These are phyloP conservation scores for Bipolaris bicolor DNA, from an alignment of 2,329 filamentous ascomycete genomes.

Conservation along the genomic window DNA sequence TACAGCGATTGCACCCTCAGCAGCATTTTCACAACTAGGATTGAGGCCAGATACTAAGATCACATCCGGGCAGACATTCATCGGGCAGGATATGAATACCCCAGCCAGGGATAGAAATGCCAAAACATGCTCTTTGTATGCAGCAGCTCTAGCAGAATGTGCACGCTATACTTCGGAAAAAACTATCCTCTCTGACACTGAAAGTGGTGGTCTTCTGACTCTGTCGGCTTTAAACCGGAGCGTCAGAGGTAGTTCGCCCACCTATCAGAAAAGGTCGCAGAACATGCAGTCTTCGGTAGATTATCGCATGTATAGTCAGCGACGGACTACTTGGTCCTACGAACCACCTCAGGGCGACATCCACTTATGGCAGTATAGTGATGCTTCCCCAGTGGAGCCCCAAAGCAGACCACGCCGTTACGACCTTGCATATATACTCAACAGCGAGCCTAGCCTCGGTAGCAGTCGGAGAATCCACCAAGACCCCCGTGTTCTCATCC, in stretches of 20 bases:
- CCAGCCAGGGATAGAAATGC: background rate
- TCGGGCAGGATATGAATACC: conserved; percentile 1
- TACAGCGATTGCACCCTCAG: conserved; percentile 1
- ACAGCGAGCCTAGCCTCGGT: conserved; percentile 22
- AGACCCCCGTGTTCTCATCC: conserved; percentile 13
- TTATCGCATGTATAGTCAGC: background rate
- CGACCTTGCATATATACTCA: conserved; percentile 20
- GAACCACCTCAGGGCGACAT: conserved; percentile 19
- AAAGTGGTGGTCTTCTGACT: too few species aligned
- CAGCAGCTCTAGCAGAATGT: background rate
- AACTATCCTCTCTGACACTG: too few species aligned
- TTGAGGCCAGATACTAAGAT: background rate
- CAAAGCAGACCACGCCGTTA: conserved; percentile 45
- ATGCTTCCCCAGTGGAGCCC: conserved; percentile 19
- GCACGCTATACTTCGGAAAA: too few species aligned
- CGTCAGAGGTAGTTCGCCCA: conserved; percentile 2
- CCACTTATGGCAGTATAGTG: conserved; percentile 25
- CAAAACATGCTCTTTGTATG: background rate
- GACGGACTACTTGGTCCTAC: conserved; percentile 19
- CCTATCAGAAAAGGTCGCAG: background rate
- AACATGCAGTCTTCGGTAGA: background rate
- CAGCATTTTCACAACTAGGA: background rate
- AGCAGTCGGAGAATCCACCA: conserved; percentile 22
- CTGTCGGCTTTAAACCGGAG: background rate
- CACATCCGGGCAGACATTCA: conserved; percentile 17